phyloP scores from a whole-genome alignment of 352 stramenopile species.

The Globisporangium spiculum region DNA sequence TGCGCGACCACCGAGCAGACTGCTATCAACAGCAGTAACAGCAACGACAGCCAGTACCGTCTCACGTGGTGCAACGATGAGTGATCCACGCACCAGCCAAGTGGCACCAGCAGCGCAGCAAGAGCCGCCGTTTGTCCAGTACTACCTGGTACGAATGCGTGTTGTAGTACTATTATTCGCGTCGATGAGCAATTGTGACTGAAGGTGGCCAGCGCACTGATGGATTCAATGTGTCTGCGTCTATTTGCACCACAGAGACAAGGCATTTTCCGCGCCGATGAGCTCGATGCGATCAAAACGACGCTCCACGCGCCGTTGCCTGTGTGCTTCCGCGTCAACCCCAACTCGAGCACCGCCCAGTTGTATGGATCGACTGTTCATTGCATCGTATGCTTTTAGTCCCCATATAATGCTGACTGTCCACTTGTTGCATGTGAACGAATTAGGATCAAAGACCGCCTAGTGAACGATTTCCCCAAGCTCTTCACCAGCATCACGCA shows the following conservation, averaged over 20 bases:
- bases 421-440: neutral
- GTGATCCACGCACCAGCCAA: neutral
- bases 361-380: conserved; percentile 17
- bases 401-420: neutral
- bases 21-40: neutral
- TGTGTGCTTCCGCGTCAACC: conserved; percentile 72
- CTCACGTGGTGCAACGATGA: neutral
- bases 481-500: conserved; percentile 34
- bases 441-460: conserved; percentile 39
- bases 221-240: neutral
- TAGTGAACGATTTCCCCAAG: conserved; percentile 43
- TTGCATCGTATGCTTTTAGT: too few species aligned
- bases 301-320: conserved; percentile 58
- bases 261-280: conserved; percentile 48
- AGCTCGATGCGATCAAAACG: conserved; percentile 39
- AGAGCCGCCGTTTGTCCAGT: conserved; percentile 48
- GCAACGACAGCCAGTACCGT: neutral
- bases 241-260: conserved; percentile 32
- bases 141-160: conserved; percentile 49
- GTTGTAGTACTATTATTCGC: neutral
- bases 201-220: too few species aligned
- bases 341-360: conserved; percentile 26
- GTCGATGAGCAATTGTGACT: neutral
- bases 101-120: conserved; percentile 1
- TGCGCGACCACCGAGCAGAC: neutral